phyloP scores from a whole-genome alignment of 208 protist genomes.

The Zelonia costaricensis region DNA sequence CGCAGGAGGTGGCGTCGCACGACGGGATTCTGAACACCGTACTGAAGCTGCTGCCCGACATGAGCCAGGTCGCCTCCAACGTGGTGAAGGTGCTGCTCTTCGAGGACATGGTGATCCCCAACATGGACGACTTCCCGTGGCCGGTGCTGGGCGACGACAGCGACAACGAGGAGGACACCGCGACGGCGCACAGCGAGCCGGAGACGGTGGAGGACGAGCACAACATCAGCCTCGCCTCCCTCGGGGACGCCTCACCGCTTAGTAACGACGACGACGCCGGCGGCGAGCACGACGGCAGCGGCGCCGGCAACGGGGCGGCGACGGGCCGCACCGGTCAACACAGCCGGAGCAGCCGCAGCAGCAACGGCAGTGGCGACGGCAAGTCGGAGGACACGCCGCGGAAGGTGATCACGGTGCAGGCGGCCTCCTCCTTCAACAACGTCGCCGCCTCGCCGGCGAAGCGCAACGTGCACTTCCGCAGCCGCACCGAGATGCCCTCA shows the following conservation, averaged over 20 bases:
- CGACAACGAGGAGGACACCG: constrained; percentile 22
- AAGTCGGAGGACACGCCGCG: not conserved
- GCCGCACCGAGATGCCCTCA: not conserved
- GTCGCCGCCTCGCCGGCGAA: not conserved
- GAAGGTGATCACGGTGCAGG: not conserved
- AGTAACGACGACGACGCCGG: not conserved
- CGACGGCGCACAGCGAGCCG: not conserved
- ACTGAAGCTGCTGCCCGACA: constrained; percentile 71
- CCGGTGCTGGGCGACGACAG: constrained; percentile 36
- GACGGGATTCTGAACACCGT: constrained; percentile 70
- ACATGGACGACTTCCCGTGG: constrained; percentile 83
- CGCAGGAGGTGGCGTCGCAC: constrained; percentile 74
- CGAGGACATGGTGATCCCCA: constrained; percentile 85
- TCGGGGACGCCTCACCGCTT: not conserved
- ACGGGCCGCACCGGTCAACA: too few relatives aligned
- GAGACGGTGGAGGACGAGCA: not conserved
- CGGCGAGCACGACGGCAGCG: not conserved
- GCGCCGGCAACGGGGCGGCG: too few relatives aligned
- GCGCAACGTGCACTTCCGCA: not conserved
- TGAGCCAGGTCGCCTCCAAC: constrained; percentile 66
- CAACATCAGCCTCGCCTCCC: not conserved
- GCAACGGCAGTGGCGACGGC: not conserved
- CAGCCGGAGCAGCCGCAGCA: too few relatives aligned
- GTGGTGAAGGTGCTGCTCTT: constrained; percentile 73
- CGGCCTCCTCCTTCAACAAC: not conserved